Base-by-base conservation (phyloP, 2,329 filamentous ascomycete species). In the Fusarium sp. region DNA sequence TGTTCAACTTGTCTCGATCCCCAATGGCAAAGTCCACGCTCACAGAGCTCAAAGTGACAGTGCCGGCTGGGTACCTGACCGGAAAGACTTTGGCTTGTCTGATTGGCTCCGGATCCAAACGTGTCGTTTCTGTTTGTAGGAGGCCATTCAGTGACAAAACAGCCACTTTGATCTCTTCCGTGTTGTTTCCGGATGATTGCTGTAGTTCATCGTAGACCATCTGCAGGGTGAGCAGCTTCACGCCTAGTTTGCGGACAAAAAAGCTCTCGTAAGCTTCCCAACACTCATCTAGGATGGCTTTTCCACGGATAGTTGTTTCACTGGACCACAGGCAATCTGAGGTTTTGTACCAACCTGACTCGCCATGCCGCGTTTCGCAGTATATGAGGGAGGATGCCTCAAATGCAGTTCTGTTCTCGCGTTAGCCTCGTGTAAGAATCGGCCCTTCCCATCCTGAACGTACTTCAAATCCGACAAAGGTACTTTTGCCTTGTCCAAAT, bases 251-350 rank as follows among this genome's bases (percentile, higher is more conserved):
- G 10, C 44, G 20, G 23, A 69, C 52, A 41, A 71, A 71, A 23
- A 71, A 58, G 21, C 3, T n/a, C 42, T 67, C 31, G 7, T 46
- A 16, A 18, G 8, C 42, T 3, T 56, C 55, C 24, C 44, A 70
- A 20, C 35, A 48, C n/a, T 43, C 49, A 21, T 64, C 56, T 3
- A 69, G 24, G n/a, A 26, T 46, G 16, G 24, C 59, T 57, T 67
- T 67, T 5, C 66, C 59, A n/a, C 53, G 59, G 8, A 69, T 64
- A 2, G 18, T 9, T 35, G 54, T 64, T 9, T 54, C 42, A 21
- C 62, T 66, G 8, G 68, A 69, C 66, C 66, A 70, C 13, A 70
- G 24, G 21, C 66, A 69, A 48, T 69, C 54, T 1, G 57, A 69
- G 4, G 38, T 42, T 18, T 52, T 67, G 28, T 59, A 59, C 66